Evolutionary conservation across 257 asterid species (phyloP).

Genomic region (Nicotiana benthamiana): DNA sequence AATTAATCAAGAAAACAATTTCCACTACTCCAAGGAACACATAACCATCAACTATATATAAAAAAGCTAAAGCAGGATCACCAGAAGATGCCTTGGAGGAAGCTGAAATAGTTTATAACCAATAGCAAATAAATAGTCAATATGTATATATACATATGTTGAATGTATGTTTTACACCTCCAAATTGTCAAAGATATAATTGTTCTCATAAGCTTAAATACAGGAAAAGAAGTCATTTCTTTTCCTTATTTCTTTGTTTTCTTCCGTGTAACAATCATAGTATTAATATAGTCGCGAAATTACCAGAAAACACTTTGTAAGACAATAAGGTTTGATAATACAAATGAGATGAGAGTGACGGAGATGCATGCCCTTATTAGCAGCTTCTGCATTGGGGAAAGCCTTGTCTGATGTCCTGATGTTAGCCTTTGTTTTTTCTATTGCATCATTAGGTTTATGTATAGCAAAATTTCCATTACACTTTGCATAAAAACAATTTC

Average conservation of each 20-base stretch:
- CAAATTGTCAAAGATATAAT: neutral
- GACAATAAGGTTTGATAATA: neutral
- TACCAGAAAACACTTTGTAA: neutral
- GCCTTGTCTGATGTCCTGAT: neutral
- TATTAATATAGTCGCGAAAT: neutral
- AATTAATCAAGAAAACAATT: neutral
- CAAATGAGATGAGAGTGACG: neutral
- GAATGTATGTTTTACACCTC: neutral
- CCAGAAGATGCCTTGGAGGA: too few species aligned
- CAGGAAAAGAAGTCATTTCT: neutral
- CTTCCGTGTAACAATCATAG: neutral
- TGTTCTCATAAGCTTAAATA: neutral
- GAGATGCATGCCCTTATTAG: neutral
- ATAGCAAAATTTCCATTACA: too few species aligned
- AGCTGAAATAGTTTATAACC: neutral
- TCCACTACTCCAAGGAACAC: too few species aligned
- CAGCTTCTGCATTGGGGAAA: neutral
- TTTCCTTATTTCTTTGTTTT: neutral
- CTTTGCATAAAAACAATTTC: neutral
- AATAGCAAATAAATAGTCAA: neutral
- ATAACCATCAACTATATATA: too few species aligned
- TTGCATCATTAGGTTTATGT: neutral
- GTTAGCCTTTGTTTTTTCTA: neutral
- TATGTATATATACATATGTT: neutral
- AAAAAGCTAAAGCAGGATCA: too few species aligned